Conservation (phyloP, 1,284 basidiomycete genomes). For the Trametes versicolor region DNA sequence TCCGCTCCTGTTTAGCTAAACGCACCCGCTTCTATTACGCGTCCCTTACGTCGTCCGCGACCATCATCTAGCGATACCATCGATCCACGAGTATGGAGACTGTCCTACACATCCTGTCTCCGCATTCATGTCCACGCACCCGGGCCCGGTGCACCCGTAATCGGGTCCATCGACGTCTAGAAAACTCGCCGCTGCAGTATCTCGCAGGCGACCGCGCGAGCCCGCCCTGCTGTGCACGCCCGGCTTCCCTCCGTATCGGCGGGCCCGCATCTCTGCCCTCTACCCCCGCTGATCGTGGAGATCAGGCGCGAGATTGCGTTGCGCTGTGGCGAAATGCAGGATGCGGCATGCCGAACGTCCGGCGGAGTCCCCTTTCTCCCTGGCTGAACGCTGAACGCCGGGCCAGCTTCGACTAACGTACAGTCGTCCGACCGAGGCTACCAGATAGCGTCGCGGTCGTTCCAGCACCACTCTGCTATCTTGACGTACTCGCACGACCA, state of each 20-base stretch:
- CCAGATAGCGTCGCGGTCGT: slow-evolving; percentile 4
- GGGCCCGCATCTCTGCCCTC: slow-evolving; percentile 11
- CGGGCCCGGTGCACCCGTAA: not conserved
- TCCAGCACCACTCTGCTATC: slow-evolving; percentile 11
- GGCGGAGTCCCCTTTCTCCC: not conserved
- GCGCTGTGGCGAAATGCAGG: not conserved
- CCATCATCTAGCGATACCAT: slow-evolving; percentile 14
- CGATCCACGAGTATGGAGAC: slow-evolving; percentile 27
- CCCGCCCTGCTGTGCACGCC: slow-evolving; percentile 12
- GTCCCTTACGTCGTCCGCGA: slow-evolving; percentile 21
- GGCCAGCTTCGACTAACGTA: not conserved
- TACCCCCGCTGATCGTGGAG: slow-evolving; percentile 2
- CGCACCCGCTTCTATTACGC: slow-evolving; percentile 25
- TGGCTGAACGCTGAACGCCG: not conserved
- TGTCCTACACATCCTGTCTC: slow-evolving; percentile 14
- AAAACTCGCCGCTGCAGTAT: not conserved
- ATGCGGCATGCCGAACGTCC: not conserved
- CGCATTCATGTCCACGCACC: not conserved
- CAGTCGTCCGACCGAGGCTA: not conserved
- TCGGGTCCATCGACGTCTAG: slow-evolving; percentile 2
- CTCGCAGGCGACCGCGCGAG: slow-evolving; percentile 4
- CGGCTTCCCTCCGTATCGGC: slow-evolving; percentile 22
- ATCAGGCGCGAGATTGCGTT: slow-evolving; percentile 26
- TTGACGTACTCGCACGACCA: slow-evolving; percentile 16
- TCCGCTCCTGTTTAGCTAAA: not conserved